Evolutionary conservation across 163 green algal species (phyloP).

Genomic region (Chlorella variabilis): DNA sequence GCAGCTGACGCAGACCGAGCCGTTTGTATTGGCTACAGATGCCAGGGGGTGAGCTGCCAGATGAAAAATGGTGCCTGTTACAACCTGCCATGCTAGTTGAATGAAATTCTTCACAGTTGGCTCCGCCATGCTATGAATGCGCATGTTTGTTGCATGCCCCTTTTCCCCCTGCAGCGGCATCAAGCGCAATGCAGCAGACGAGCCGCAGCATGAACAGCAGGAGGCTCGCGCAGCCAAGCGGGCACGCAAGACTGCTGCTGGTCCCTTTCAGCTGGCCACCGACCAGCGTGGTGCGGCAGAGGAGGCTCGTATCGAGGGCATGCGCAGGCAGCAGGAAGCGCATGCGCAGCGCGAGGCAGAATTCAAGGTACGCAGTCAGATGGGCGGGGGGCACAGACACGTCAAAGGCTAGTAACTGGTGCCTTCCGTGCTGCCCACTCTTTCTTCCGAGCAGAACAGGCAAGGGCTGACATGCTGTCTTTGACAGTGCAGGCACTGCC

Average conservation of each 20-base stretch:
- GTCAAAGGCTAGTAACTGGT: no score
- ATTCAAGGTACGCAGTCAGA: constrained; percentile 42
- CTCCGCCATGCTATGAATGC: not conserved
- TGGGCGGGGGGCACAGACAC: no score
- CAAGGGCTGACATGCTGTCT: not conserved
- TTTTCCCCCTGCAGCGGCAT: not conserved
- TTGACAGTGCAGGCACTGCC: constrained; percentile 43
- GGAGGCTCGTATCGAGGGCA: constrained; percentile 18
- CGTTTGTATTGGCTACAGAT: constrained; percentile 44
- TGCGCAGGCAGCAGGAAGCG: constrained; percentile 18
- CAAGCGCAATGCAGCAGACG: constrained; percentile 8
- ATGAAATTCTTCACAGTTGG: not conserved
- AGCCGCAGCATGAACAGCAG: constrained; percentile 16
- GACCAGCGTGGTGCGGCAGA: constrained; percentile 24
- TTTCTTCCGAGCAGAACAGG: no score
- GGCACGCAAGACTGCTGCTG: not conserved
- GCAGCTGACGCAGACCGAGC: constrained; percentile 30
- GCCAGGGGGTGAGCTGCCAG: constrained; percentile 15
- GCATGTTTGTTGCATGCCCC: not conserved
- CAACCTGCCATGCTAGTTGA: not conserved
- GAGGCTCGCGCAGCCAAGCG: not conserved
- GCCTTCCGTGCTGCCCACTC: no score
- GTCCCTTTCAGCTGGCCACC: constrained; percentile 29
- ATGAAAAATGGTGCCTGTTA: no score
- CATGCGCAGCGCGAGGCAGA: constrained; percentile 35